These are phyloP conservation scores for Roridomyces roridus DNA, from an alignment of 768 basidiomycete genomes.

Conservation along the genomic window DNA sequence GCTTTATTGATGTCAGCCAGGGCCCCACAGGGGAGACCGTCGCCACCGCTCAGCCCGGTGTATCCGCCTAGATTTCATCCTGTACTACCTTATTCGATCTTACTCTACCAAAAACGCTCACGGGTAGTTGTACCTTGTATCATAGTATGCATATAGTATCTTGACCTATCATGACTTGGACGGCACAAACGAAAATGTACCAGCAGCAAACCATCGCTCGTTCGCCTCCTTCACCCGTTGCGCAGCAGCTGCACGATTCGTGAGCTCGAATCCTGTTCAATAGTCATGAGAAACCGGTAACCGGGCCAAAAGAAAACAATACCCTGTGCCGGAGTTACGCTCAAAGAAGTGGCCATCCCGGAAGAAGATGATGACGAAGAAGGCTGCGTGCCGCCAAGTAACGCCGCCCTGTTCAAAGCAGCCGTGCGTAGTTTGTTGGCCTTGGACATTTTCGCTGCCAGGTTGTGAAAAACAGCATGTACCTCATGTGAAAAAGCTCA, in stretches of 20 bases:
- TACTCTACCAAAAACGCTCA: constrained; percentile 18
- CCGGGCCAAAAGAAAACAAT: neutral
- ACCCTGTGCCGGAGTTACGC: constrained; percentile 97
- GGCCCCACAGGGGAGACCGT: constrained; percentile 57
- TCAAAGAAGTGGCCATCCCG: constrained; percentile 90
- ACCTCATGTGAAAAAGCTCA: constrained; percentile 46
- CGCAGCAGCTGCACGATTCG: constrained; percentile 87
- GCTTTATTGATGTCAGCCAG: constrained; percentile 66
- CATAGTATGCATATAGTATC: constrained; percentile 24
- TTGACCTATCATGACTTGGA: constrained; percentile 52
- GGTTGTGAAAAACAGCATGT: neutral
- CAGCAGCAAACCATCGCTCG: constrained; percentile 93
- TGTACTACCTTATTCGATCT: constrained; percentile 2
- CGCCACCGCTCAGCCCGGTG: constrained; percentile 55
- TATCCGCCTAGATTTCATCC: constrained; percentile 33
- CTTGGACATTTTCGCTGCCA: constrained; percentile 91
- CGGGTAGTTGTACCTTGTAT: constrained; percentile 27
- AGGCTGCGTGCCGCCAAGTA: constrained; percentile 52
- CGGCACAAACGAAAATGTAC: constrained; percentile 82
- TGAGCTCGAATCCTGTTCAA: constrained; percentile 88
- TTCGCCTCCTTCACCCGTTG: constrained; percentile 94
- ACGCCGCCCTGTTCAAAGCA: constrained; percentile 78
- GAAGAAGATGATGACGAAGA: constrained; percentile 93
- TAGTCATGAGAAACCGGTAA: constrained; percentile 23
- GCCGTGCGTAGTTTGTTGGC: constrained; percentile 91